Evolutionary conservation across 2,329 filamentous ascomycete genomes (phyloP).

Genomic region (Phoma sp.): DNA sequence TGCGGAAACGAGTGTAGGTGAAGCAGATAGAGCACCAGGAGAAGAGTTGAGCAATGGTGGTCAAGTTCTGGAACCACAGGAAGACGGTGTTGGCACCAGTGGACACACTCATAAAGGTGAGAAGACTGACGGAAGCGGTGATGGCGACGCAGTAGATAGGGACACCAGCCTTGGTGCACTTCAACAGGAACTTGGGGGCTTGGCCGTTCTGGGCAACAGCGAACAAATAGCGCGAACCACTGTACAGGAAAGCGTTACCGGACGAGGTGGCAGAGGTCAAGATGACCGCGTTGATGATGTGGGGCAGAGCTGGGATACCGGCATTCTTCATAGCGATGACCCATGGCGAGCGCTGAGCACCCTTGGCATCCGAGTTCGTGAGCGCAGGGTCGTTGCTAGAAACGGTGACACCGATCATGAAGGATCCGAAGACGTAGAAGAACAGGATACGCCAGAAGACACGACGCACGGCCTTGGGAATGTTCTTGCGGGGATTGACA

Average conservation of each 20-base stretch:
- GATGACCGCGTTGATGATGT: slow-evolving; percentile 78
- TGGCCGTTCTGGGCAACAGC: slow-evolving; percentile 58
- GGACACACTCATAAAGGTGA: slow-evolving; percentile 59
- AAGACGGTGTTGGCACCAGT: slow-evolving; percentile 60
- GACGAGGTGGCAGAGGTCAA: slow-evolving; percentile 74
- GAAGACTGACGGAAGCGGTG: slow-evolving; percentile 50
- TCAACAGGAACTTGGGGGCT: slow-evolving; percentile 59
- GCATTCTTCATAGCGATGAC: slow-evolving; percentile 73
- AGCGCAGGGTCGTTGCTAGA: slow-evolving; percentile 60
- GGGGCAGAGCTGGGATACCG: slow-evolving; percentile 70
- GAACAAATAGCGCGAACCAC: slow-evolving; percentile 60
- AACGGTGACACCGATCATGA: slow-evolving; percentile 67
- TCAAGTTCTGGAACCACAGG: slow-evolving; percentile 74
- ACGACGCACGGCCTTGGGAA: slow-evolving; percentile 62
- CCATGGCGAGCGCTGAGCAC: slow-evolving; percentile 47
- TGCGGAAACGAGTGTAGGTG: slow-evolving; percentile 65
- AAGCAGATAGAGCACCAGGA: slow-evolving; percentile 63
- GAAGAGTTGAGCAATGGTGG: slow-evolving; percentile 63
- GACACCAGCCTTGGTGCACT: slow-evolving; percentile 55
- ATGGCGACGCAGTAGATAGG: slow-evolving; percentile 49
- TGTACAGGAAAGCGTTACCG: slow-evolving; percentile 69
- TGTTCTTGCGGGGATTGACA: slow-evolving; percentile 47
- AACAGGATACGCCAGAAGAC: slow-evolving; percentile 63
- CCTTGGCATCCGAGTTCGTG: slow-evolving; percentile 50
- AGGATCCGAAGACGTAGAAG: slow-evolving; percentile 60